phyloP scores from a whole-genome alignment of 257 asterid genomes.

The Nicotiana paniculata region DNA sequence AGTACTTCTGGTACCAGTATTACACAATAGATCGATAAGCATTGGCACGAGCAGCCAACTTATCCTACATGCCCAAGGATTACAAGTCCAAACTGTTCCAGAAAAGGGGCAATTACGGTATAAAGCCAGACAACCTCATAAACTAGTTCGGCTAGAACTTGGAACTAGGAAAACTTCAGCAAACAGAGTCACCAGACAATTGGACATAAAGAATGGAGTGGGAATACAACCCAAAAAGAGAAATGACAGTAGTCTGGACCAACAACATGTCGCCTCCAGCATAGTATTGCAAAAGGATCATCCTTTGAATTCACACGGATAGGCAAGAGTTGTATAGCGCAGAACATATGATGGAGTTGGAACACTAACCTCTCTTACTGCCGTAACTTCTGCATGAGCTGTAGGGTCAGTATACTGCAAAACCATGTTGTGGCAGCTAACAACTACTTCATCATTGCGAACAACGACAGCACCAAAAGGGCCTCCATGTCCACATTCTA shows the following conservation, averaged over 20 bases:
- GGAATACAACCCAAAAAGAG: background rate
- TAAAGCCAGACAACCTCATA: background rate
- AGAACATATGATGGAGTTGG: background rate
- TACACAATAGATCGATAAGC: background rate
- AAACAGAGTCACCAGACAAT: background rate
- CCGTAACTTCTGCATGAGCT: constrained; percentile 99
- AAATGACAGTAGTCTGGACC: background rate
- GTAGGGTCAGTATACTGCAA: constrained; percentile 78
- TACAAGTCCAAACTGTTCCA: background rate
- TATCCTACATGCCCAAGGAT: background rate
- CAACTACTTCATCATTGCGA: constrained; percentile 70
- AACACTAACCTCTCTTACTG: constrained; percentile 86
- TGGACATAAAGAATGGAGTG: background rate
- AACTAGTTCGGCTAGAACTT: background rate
- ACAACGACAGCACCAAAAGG: constrained; percentile 99
- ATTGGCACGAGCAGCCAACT: background rate
- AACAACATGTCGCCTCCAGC: background rate
- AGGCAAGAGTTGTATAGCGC: background rate
- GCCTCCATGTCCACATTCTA: constrained; percentile 92
- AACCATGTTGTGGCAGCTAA: constrained; percentile 94
- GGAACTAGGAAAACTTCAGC: background rate
- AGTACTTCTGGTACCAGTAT: background rate
- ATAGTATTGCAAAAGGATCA: background rate
- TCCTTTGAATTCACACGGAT: background rate
- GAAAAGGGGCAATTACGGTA: background rate